Base-by-base conservation (phyloP, 768 basidiomycete species). In the Floccularia luteovirens region DNA sequence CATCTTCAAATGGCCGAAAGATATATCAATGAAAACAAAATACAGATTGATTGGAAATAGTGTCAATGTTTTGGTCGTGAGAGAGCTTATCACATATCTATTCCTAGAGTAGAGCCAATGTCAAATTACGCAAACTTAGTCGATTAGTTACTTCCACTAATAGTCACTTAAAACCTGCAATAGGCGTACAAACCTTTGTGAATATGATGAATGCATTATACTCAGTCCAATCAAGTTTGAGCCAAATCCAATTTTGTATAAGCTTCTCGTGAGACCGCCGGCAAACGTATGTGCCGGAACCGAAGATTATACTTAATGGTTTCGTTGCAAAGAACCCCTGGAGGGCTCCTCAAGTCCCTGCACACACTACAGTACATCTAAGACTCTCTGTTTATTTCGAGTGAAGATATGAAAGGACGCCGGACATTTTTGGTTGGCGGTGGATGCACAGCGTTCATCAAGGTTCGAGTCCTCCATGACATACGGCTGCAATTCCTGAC, bases 11-110 rank as follows among this genome's bases (percentile, higher is more conserved):
- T 90, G 86, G 84, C 85, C 86, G 3, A 48, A 56, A 5, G 54
- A 54, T 2, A 58, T 85, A 7, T 77, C 82, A 2, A 69, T 52
- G 1, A 88, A 84, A 57, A 75, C 81, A 7, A 80, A 77, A 53
- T 89, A 90, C 47, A 71, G 76, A 34, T 62, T 89, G 21, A 80
- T 90, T 40, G 88, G 88, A 13, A 90, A 90, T 56, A 88, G 86
- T 42, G 77, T 90, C 5, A 90, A 90, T 56, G 83, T 89, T 5
- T 64, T 64, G 41, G 86, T 89, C 8, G 78, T 90, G 0, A 66
- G 70, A 37, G 61, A 66, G 43, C 62, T 88, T 38, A 69, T 89
- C 30, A 56, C 66, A 28, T 82, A 79, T 57, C 58, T 89, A 31
- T 75, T 76, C 43, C 47, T 54, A 59, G 39, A 37, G 13, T 7